A percentile compares a stretch with the other conserved stretches of the same genome.
phyloP scores from a whole-genome alignment of 1,139 yeast species.

The Komagataea norvegica region DNA sequence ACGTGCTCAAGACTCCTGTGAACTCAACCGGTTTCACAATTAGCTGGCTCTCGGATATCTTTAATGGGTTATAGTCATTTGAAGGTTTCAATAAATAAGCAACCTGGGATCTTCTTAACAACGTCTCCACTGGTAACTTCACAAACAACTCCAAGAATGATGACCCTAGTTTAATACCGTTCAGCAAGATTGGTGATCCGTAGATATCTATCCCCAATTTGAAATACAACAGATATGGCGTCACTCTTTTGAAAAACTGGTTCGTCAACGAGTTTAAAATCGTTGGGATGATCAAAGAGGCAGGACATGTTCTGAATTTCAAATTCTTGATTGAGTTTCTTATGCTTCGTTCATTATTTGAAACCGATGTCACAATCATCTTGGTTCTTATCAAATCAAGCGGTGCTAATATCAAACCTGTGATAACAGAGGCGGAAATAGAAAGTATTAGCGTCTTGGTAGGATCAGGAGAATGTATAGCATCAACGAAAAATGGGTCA shows the following conservation, averaged over 20 bases:
- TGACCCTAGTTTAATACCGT: constrained; percentile 46
- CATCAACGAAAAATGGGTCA: constrained; percentile 82
- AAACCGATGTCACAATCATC: constrained; percentile 56
- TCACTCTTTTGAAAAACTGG: constrained; percentile 58
- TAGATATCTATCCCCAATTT: constrained; percentile 65
- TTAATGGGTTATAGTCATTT: constrained; percentile 29
- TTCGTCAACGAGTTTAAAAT: constrained; percentile 58
- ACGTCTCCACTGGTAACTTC: constrained; percentile 81
- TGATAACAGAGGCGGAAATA: constrained; percentile 64
- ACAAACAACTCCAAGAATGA: constrained; percentile 65
- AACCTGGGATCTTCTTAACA: constrained; percentile 79
- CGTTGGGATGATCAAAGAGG: constrained; percentile 49
- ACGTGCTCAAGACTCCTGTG: constrained; percentile 46
- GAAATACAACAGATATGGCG: constrained; percentile 68
- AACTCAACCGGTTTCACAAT: constrained; percentile 52
- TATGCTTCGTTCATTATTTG: constrained; percentile 30
- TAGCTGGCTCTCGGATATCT: constrained; percentile 38
- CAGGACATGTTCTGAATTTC: constrained; percentile 50
- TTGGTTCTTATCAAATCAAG: constrained; percentile 76
- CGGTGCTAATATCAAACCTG: constrained; percentile 78
- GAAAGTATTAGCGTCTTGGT: constrained; percentile 61
- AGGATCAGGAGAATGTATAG: constrained; percentile 78
- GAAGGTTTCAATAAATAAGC: constrained; percentile 43
- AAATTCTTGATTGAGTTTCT: constrained; percentile 32
- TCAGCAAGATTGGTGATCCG: constrained; percentile 59